Base-by-base conservation (phyloP, 2,329 filamentous ascomycete species). In the Talaromyces piceae region DNA sequence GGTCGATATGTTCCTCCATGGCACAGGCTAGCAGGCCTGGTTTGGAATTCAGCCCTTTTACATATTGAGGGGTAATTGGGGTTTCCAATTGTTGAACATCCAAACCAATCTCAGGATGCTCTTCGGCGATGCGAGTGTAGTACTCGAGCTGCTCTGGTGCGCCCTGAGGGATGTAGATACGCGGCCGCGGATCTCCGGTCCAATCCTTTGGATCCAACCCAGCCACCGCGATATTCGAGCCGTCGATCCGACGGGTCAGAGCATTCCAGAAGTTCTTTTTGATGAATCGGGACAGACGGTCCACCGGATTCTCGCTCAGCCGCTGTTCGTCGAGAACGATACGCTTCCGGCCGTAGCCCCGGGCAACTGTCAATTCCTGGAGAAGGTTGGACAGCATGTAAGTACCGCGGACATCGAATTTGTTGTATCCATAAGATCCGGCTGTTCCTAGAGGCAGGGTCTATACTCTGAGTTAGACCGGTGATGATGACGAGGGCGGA, bases 311-410 rank as follows among this genome's bases (percentile, higher is more conserved):
- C 73, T 98, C 93, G 65, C 91, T 95, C 58, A 98, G 76, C 22
- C 91, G 85, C 8, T 85, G 86, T 66, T 96, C 90, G 63, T 97
- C 91, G 41, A 98, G 80, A 49, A 96, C 82, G 61, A 97, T 91
- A 64, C 89, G 84, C 69, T 90, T 89, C 55, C 88, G 85, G 53
- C 89, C 90, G 64, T 89, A 91, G 66, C 94, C 87, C 75, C 95
- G 86, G 57, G 93, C 93, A 59, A 97, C 79, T 1, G 87, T 93
- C 58, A 98, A 80, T 72, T 98, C 93, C 71, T 98, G 93, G 37
- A 97, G 78, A 43, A 97, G 81, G 67, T 97, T 98, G 56, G 91
- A 95, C 53, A 98, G 80, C 86, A 95, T 94, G 70, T 98, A 98
- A 27, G 89, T 97, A 62, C 93, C 93, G 58, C 91, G 87, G 56